Evolutionary conservation across 2,329 filamentous ascomycete genomes (phyloP).

Genomic region (Ilyonectria destructans): DNA sequence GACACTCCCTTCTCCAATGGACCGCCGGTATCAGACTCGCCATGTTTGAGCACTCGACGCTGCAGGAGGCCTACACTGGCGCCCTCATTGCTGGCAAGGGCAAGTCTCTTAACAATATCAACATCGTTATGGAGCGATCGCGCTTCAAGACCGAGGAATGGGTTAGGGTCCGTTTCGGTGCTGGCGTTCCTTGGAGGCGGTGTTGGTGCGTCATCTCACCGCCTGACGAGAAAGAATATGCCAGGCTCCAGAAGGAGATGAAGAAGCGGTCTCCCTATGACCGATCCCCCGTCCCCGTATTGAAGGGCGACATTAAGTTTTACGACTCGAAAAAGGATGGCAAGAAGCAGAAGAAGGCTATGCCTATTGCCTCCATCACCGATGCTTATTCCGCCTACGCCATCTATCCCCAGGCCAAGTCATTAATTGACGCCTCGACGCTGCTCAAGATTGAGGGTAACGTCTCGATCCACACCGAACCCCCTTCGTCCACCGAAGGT

Average conservation of each 20-base stretch:
- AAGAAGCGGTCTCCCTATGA: conserved; percentile 91
- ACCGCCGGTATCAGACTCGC: conserved; percentile 93
- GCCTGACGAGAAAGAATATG: conserved; percentile 92
- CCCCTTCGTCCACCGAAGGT: conserved; percentile 86
- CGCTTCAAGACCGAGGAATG: conserved; percentile 88
- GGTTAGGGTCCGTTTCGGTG: conserved; percentile 95
- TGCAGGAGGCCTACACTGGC: conserved; percentile 97
- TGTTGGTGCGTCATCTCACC: conserved; percentile 97
- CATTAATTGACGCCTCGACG: conserved; percentile 94
- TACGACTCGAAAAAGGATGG: conserved; percentile 83
- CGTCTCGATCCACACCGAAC: conserved; percentile 88
- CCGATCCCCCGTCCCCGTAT: conserved; percentile 74
- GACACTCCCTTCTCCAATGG: conserved; percentile 95
- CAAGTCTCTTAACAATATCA: conserved; percentile 90
- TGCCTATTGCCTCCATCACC: conserved; percentile 91
- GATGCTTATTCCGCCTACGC: conserved; percentile 95
- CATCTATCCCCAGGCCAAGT: conserved; percentile 95
- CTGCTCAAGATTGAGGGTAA: conserved; percentile 94
- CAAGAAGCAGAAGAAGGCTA: conserved; percentile 92
- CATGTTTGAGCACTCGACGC: conserved; percentile 93
- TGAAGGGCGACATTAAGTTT: conserved; percentile 95
- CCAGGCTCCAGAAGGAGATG: conserved; percentile 85
- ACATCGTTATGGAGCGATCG: conserved; percentile 87
- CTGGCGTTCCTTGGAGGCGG: conserved; percentile 94
- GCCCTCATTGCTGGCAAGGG: conserved; percentile 96